phyloP scores from a whole-genome alignment of 78 protist genomes.

The Dictyostelium capitatum region DNA sequence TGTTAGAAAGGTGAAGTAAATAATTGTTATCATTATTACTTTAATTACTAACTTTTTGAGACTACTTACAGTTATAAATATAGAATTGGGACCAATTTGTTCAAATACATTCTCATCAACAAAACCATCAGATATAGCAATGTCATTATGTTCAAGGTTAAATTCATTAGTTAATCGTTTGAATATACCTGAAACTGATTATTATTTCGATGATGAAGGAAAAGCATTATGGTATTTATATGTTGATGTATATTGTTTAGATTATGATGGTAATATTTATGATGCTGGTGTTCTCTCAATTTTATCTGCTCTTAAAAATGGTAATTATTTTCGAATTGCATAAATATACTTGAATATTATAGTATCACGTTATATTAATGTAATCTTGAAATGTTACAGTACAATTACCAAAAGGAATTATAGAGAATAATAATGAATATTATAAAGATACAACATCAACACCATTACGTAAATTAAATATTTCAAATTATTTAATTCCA shows the following conservation, averaged over 20 bases:
- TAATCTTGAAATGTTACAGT: too few species aligned
- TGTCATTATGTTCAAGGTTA: slow-evolving; percentile 46
- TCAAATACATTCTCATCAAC: slow-evolving; percentile 63
- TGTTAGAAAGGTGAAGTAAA: too few species aligned
- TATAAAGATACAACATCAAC: slow-evolving; percentile 35
- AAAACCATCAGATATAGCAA: slow-evolving; percentile 81
- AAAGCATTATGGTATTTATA: slow-evolving; percentile 77
- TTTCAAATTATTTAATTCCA: slow-evolving; percentile 51
- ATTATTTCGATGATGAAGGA: slow-evolving; percentile 63
- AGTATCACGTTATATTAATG: background rate
- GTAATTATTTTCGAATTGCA: background rate
- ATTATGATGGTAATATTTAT: slow-evolving; percentile 82
- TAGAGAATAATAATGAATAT: slow-evolving; percentile 21
- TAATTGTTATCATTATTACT: background rate
- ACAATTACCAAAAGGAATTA: slow-evolving; percentile 70
- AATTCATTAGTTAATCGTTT: slow-evolving; percentile 41
- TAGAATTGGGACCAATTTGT: slow-evolving; percentile 85
- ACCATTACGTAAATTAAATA: slow-evolving; percentile 26
- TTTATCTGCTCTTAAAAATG: slow-evolving; percentile 77
- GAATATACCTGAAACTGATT: slow-evolving; percentile 28
- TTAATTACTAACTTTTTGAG: background rate
- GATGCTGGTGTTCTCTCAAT: slow-evolving; percentile 76
- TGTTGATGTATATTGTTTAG: slow-evolving; percentile 80
- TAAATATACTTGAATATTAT: background rate
- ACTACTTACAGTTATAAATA: slow-evolving; percentile 59